Percentiles rank a stretch among this genome's conserved stretches.
Evolutionary conservation across 2,329 filamentous ascomycete species (phyloP).

Genomic region (Pseudogymnoascus sp.): DNA sequence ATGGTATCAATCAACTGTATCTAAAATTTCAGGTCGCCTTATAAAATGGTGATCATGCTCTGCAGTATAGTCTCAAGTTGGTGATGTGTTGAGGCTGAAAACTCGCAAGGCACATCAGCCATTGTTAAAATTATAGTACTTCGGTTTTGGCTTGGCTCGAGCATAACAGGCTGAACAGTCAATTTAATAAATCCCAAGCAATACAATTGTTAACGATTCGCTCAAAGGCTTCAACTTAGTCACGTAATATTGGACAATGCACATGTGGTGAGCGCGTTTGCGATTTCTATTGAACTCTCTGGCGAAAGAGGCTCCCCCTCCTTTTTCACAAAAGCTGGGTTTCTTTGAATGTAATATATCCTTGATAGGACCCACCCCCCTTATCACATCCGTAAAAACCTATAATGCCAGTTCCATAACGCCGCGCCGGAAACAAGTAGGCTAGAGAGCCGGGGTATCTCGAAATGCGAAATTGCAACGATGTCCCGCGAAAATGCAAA

Average conservation of each 20-base stretch:
- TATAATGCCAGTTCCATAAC: background rate
- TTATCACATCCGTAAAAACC: background rate
- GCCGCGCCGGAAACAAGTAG: background rate
- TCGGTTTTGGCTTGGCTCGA: background rate
- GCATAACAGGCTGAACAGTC: background rate
- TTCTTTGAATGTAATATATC: background rate
- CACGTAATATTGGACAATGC: background rate
- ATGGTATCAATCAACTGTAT: background rate
- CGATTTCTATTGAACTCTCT: background rate
- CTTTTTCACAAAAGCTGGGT: background rate
- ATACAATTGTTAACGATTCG: background rate
- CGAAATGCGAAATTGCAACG: background rate
- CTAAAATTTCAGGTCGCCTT: background rate
- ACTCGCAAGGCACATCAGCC: background rate
- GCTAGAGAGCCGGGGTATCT: background rate
- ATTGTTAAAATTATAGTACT: background rate
- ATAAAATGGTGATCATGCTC: background rate
- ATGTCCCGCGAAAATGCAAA: background rate
- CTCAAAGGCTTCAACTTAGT: background rate
- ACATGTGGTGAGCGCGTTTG: background rate
- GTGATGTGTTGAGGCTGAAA: background rate
- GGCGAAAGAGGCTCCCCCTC: background rate
- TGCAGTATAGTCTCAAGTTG: background rate
- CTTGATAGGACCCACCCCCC: background rate
- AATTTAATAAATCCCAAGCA: background rate